Evolutionary conservation across 176 grass and related monocot genomes (phyloP), one percentile per base, ranked within the genome.

Genomic region (Zoysia pacifica): DNA sequence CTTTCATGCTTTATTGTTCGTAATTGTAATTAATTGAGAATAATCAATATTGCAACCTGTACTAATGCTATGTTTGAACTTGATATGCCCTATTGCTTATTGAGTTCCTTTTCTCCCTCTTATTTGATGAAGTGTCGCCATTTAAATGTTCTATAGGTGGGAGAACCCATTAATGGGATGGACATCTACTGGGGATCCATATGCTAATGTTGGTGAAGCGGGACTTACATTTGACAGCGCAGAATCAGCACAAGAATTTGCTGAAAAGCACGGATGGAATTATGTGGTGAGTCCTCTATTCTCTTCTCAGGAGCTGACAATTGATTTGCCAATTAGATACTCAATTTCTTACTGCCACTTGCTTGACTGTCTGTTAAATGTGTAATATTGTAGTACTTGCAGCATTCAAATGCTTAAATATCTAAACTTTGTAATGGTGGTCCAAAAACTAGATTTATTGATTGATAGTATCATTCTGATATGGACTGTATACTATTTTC

Each of bases 121-220:
- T n/a, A 7, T 59, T 46, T 69, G 10, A 60, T 9, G 74, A 79
- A 54, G 40, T 69, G 15, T 55, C 74, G 45, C 40, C 47, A 43
- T 88, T 69, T 89, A 67, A 76, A 75, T 81, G 28, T n/a, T 51
- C 83, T 65, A 47, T 77, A 99, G 93, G 84, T 99, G 96, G 96
- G 96, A 99, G 75, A 99, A 99, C 77, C 96, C 96, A 63, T 91
- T 99, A 60, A 99, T 99, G 96, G 96, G 96, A 70, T 99, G 96
- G 96, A 95, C 96, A 80, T 99, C 96, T 41, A 99, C 93, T 76
- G 96, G 96, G 16, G 96, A 99, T 65, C 96, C 96, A 68, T 99
- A 99, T 80, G 93, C 92, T 74, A 93, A 93, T 86, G 96, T 99
- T 75, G 96, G 96, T 89, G 96, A 99, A 78, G 83, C 96, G 19